Conservation (phyloP, 495 filamentous ascomycete species). For the Penicillium macrosclerotiorum region DNA sequence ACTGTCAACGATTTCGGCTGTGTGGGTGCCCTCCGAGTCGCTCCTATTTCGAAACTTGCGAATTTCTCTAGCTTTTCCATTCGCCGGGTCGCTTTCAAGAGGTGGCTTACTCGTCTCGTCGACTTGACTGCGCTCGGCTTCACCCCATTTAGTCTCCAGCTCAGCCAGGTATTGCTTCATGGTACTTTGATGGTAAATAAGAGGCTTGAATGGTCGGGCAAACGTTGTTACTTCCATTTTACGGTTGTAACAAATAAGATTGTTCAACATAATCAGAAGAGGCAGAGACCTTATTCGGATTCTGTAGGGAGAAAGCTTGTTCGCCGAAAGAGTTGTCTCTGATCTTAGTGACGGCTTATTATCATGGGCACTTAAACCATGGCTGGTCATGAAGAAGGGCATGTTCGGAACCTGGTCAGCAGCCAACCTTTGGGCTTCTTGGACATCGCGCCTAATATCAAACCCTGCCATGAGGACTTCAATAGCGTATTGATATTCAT, state of each 20-base stretch:
- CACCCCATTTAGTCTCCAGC: neutral
- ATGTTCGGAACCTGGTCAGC: neutral
- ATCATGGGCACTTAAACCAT: neutral
- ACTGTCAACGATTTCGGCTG: neutral
- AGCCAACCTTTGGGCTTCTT: neutral
- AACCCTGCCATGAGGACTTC: neutral
- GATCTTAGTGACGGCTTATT: neutral
- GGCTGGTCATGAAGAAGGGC: neutral
- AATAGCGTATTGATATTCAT: neutral
- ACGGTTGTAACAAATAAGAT: neutral
- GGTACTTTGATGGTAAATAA: neutral
- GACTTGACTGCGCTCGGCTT: neutral
- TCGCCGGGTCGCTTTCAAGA: neutral
- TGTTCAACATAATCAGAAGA: neutral
- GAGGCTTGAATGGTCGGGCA: neutral
- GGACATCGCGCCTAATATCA: neutral
- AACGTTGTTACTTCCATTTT: neutral
- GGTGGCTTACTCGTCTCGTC: neutral
- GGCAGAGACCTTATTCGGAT: neutral
- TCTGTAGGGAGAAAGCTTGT: neutral
- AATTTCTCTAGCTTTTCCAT: neutral
- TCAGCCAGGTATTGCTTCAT: neutral
- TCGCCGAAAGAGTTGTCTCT: neutral
- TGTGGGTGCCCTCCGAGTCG: neutral
- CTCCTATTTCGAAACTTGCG: neutral